A percentile compares a stretch with the other conserved stretches of the same genome.
phyloP scores from a whole-genome alignment of 2,329 filamentous ascomycete species.

The Botrytis tulipae region DNA sequence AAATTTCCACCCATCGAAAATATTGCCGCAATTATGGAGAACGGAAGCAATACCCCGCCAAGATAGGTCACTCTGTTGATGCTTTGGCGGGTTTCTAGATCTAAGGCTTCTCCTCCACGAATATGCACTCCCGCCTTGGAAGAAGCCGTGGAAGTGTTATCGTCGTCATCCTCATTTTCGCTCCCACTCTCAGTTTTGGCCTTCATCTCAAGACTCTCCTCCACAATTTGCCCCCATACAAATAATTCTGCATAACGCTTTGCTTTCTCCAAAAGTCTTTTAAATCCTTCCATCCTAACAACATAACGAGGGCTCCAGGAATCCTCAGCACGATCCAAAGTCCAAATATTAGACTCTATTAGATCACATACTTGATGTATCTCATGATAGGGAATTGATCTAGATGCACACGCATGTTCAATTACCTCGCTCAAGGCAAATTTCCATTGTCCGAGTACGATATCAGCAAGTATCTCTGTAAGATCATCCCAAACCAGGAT shows the following conservation, averaged over 20 bases:
- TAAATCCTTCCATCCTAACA: neutral
- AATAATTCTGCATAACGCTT: neutral
- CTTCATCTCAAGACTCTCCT: neutral
- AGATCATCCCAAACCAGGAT: neutral
- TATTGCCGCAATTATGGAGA: constrained; percentile 13
- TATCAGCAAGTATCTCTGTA: neutral
- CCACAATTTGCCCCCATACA: neutral
- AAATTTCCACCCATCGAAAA: constrained; percentile 8
- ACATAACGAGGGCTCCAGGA: neutral
- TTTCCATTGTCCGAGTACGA: constrained; percentile 5
- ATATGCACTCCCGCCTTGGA: neutral
- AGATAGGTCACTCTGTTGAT: constrained; percentile 15
- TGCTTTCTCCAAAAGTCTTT: neutral
- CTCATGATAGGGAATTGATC: neutral
- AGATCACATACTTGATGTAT: constrained; percentile 6
- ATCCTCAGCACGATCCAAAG: neutral
- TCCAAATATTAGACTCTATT: neutral
- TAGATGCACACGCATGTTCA: neutral
- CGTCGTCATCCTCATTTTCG: neutral
- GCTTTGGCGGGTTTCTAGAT: constrained; percentile 14
- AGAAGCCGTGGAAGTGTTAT: neutral
- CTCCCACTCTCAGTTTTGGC: neutral
- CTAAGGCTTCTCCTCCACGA: constrained; percentile 1
- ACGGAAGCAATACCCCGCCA: constrained; percentile 9
- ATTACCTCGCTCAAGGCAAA: neutral